Conservation (phyloP, 1,284 basidiomycete genomes). For the Cryptococcus hybrid region DNA sequence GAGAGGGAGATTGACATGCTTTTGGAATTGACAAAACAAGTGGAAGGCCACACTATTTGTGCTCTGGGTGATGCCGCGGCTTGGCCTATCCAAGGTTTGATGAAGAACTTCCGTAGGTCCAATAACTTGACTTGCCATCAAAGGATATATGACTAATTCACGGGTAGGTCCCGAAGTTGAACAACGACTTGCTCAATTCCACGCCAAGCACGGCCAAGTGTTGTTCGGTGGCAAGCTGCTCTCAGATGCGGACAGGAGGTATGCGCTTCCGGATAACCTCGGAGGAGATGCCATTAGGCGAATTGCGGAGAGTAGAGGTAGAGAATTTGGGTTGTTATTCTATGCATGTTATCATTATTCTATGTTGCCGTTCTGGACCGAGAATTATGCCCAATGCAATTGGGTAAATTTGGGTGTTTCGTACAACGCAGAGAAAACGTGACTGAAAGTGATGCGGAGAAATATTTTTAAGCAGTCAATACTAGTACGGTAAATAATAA, state of each 20-base stretch:
- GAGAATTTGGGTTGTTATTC: too few relatives aligned
- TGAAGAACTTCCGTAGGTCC: constrained; percentile 83
- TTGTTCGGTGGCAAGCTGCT: constrained; percentile 82
- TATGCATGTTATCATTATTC: too few relatives aligned
- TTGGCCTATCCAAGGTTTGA: constrained; percentile 96
- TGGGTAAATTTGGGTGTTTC: too few relatives aligned
- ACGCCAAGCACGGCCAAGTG: constrained; percentile 75
- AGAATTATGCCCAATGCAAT: too few relatives aligned
- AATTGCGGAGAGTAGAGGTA: constrained; percentile 13
- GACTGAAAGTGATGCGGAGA: too few relatives aligned
- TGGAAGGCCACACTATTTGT: constrained; percentile 94
- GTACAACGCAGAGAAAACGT: too few relatives aligned
- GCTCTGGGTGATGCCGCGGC: constrained; percentile 96
- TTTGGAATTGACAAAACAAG: constrained; percentile 89
- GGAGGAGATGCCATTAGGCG: constrained; percentile 51
- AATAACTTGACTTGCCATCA: neutral
- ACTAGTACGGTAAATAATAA: too few relatives aligned
- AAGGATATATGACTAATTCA: neutral
- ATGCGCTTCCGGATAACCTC: constrained; percentile 79
- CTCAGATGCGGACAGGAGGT: constrained; percentile 66
- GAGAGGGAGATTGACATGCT: constrained; percentile 97
- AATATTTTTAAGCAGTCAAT: too few relatives aligned
- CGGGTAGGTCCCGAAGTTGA: constrained; percentile 73
- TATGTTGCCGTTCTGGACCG: too few relatives aligned
- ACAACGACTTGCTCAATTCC: constrained; percentile 75